Evolutionary conservation across 306 rosid genomes (phyloP).

Genomic region (Dryas alaskensis): DNA sequence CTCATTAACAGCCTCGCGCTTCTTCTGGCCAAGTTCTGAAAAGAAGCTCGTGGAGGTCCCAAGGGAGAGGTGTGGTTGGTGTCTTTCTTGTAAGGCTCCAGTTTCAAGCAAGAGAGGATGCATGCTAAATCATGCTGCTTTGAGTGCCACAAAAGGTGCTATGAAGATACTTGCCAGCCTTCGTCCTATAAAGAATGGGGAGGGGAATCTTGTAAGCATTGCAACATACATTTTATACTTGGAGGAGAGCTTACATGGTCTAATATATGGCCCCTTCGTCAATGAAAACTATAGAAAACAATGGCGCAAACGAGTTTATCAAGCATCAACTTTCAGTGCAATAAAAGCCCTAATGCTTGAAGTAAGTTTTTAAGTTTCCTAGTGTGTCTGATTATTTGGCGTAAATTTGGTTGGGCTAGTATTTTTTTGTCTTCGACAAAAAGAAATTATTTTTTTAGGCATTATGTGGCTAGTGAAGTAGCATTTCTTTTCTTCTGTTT

Average conservation of each 20-base stretch:
- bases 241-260: constrained; percentile 79
- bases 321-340: constrained; percentile 50
- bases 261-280: constrained; percentile 72
- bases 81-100: constrained; percentile 81
- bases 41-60: constrained; percentile 94
- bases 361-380: constrained; percentile 51
- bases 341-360: constrained; percentile 66
- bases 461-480: neutral
- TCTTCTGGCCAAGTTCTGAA: constrained; percentile 95
- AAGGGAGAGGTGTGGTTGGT: constrained; percentile 99
- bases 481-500: neutral
- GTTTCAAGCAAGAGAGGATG: constrained; percentile 93
- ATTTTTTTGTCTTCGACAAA: neutral
- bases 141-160: constrained; percentile 89
- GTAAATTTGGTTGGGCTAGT: neutral
- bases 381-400: constrained; percentile 16
- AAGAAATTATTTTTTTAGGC: neutral
- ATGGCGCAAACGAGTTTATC: constrained; percentile 71
- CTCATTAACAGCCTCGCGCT: constrained; percentile 72
- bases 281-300: constrained; percentile 57
- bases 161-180: constrained; percentile 61
- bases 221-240: constrained; percentile 69
- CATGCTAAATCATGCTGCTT: constrained; percentile 87
- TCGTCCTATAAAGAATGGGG: constrained; percentile 64
- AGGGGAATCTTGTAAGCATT: constrained; percentile 73